Conservation (phyloP, 192 early-diverging fungal species). For the Coemansia sp. region DNA sequence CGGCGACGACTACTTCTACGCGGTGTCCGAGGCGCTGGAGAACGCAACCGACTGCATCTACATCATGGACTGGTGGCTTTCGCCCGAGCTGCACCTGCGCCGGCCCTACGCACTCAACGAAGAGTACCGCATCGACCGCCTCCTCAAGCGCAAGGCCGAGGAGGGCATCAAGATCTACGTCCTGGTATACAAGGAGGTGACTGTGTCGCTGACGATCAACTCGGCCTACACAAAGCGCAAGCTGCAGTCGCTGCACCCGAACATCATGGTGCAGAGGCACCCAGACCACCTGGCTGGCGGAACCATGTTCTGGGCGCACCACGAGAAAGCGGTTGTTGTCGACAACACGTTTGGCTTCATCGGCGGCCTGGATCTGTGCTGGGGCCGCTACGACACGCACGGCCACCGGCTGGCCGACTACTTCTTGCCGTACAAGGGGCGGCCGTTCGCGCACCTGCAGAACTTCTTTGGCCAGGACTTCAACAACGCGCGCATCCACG, state of each 20-base stretch:
- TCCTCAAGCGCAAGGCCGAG: slow-evolving; percentile 78
- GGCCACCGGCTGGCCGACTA: slow-evolving; percentile 77
- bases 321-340: slow-evolving; percentile 81
- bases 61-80: slow-evolving; percentile 88
- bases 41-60: slow-evolving; percentile 70
- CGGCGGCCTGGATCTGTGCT: slow-evolving; percentile 86
- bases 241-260: slow-evolving; percentile 69
- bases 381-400: slow-evolving; percentile 84
- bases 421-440: slow-evolving; percentile 51
- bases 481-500: slow-evolving; percentile 82
- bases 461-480: slow-evolving; percentile 79
- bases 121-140: slow-evolving; percentile 75
- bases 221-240: slow-evolving; percentile 74
- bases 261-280: slow-evolving; percentile 84
- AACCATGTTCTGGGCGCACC: slow-evolving; percentile 83
- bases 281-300: slow-evolving; percentile 77
- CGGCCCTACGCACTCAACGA: slow-evolving; percentile 74
- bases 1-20: slow-evolving; percentile 76
- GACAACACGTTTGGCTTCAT: slow-evolving; percentile 83
- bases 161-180: slow-evolving; percentile 86
- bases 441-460: slow-evolving; percentile 51
- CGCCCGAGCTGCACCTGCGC: slow-evolving; percentile 84
- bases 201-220: slow-evolving; percentile 69
- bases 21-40: slow-evolving; percentile 72
- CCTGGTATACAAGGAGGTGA: slow-evolving; percentile 82